These are phyloP conservation scores for Zymoseptoria tritici DNA, from an alignment of 2,329 filamentous ascomycete species.

Conservation along the genomic window DNA sequence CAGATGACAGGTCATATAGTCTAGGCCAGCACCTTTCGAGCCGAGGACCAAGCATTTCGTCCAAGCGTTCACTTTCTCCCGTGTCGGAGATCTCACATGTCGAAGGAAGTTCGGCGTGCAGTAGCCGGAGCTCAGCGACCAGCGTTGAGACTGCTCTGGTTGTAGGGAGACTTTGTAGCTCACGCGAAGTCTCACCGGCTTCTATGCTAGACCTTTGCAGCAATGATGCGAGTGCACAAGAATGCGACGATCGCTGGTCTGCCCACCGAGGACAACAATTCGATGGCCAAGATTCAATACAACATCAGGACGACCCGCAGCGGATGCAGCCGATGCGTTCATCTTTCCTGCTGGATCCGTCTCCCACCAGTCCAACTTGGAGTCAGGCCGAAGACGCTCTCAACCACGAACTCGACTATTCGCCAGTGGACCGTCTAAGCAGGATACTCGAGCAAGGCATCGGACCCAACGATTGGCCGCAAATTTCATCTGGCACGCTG, in stretches of 20 bases:
- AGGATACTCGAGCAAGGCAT: background rate
- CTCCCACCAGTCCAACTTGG: constrained; percentile 35
- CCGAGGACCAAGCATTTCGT: background rate
- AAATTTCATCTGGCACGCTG: constrained; percentile 2
- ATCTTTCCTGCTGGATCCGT: background rate
- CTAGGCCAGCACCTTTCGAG: background rate
- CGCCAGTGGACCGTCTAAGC: background rate
- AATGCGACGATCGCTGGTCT: background rate
- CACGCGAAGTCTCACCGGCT: too few species aligned
- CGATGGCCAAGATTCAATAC: constrained; percentile 7
- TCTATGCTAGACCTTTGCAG: too few species aligned
- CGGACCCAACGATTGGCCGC: background rate
- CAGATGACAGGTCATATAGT: background rate
- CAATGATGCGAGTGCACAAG: too few species aligned
- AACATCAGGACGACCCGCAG: background rate
- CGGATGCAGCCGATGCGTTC: background rate
- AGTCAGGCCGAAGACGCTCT: constrained; percentile 40
- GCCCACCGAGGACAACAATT: constrained; percentile 11
- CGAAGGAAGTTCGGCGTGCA: constrained; percentile 34
- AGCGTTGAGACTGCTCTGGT: constrained; percentile 11
- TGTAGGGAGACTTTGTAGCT: background rate
- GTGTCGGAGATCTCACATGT: constrained; percentile 31
- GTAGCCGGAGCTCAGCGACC: constrained; percentile 28
- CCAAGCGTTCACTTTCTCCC: constrained; percentile 19
- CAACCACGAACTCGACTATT: constrained; percentile 18